Evolutionary conservation across 2,329 filamentous ascomycete species (phyloP).

Genomic region (Polytolypa hystricis): DNA sequence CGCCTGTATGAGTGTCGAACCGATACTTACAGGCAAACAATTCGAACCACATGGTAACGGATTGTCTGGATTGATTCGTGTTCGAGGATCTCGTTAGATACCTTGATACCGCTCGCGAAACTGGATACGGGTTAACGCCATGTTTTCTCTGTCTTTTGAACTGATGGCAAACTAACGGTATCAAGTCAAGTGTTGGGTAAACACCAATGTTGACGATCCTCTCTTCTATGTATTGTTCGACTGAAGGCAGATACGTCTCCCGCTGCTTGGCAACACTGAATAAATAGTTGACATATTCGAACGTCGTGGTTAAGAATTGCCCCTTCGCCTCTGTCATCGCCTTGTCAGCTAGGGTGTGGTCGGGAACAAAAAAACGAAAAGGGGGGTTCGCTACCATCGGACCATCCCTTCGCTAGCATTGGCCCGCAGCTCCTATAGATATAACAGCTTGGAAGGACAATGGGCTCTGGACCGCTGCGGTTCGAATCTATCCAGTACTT

Average conservation of each 20-base stretch:
- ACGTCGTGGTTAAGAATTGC: constrained; percentile 7
- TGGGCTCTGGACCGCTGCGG: constrained; percentile 8
- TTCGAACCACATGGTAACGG: constrained; percentile 7
- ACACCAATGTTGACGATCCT: constrained; percentile 10
- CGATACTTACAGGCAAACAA: constrained; percentile 6
- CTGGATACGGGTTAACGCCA: not conserved
- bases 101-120: constrained; percentile 4
- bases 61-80: constrained; percentile 7
- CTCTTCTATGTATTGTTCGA: constrained; percentile 8
- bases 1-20: not conserved
- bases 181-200: constrained; percentile 8
- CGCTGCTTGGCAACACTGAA: constrained; percentile 7
- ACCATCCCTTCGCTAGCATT: constrained; percentile 6
- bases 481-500: constrained; percentile 7
- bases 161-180: constrained; percentile 3
- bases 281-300: constrained; percentile 8
- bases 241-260: constrained; percentile 8
- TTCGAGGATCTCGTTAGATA: constrained; percentile 3
- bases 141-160: not conserved
- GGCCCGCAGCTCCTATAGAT: constrained; percentile 9
- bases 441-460: constrained; percentile 8
- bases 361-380: not conserved
- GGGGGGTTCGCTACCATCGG: constrained; percentile 1
- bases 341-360: not conserved
- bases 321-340: constrained; percentile 2